A percentile compares a stretch with the other conserved stretches of the same genome.
Evolutionary conservation across 805 yeast species (phyloP).

Genomic region (Wickerhamiella shivajii): DNA sequence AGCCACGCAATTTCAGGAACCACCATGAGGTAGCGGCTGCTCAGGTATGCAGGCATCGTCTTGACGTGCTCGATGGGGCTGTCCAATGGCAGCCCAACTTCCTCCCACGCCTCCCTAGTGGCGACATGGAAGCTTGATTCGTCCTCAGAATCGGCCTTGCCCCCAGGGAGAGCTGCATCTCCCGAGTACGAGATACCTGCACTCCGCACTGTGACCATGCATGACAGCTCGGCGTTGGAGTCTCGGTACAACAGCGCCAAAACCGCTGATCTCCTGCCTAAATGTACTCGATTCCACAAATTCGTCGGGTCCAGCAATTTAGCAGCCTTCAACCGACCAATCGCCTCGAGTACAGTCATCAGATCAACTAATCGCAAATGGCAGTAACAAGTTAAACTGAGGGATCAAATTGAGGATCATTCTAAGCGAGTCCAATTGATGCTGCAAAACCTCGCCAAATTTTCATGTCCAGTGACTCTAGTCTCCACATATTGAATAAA

Average conservation of each 20-base stretch:
- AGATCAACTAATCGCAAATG: too few species aligned
- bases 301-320: slow-evolving; percentile 5
- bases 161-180: slow-evolving; percentile 88
- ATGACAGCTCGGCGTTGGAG: slow-evolving; percentile 51
- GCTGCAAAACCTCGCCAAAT: too few species aligned
- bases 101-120: slow-evolving; percentile 75
- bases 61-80: slow-evolving; percentile 45
- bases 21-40: slow-evolving; percentile 71
- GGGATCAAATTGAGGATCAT: too few species aligned
- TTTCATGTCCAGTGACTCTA: too few species aligned
- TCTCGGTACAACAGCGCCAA: slow-evolving; percentile 22
- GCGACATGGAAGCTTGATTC: slow-evolving; percentile 63
- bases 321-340: background rate
- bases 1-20: slow-evolving; percentile 43
- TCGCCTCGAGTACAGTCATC: too few species aligned
- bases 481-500: too few species aligned
- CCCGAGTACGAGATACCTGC: slow-evolving; percentile 66
- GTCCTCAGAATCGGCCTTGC: slow-evolving; percentile 56
- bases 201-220: slow-evolving; percentile 66
- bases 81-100: slow-evolving; percentile 53
- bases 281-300: slow-evolving; percentile 7
- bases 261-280: slow-evolving; percentile 8
- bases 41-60: slow-evolving; percentile 62
- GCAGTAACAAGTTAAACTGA: too few species aligned
- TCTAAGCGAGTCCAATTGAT: too few species aligned